Conservation (phyloP, 129 eudicot genomes). For the Silybum marianum region DNA sequence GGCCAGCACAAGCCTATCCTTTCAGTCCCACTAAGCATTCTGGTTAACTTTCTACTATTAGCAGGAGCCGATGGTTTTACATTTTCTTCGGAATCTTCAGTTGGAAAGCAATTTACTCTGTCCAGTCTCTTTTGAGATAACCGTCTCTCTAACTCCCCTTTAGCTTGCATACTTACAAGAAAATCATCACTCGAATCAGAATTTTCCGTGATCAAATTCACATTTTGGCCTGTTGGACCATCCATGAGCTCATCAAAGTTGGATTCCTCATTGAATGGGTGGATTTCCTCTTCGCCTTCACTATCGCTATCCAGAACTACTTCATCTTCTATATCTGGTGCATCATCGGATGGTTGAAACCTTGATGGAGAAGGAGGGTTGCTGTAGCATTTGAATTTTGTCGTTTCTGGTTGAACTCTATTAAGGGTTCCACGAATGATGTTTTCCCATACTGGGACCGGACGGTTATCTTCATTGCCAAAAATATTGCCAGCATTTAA, state of each 20-base stretch:
- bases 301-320: constrained; percentile 70
- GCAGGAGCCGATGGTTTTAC: constrained; percentile 11
- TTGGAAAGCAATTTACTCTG: constrained; percentile 50
- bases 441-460: constrained; percentile 80
- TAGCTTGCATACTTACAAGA: constrained; percentile 6
- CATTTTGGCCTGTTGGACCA: constrained; percentile 20
- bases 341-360: constrained; percentile 76
- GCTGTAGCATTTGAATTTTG: constrained; percentile 71
- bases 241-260: constrained; percentile 48
- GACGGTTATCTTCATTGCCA: constrained; percentile 90
- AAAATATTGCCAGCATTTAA: constrained; percentile 91
- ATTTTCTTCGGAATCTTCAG: constrained; percentile 46
- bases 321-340: constrained; percentile 76
- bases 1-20: constrained; percentile 91
- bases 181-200: constrained; percentile 21
- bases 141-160: constrained; percentile 42
- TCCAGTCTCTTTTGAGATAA: constrained; percentile 59
- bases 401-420: constrained; percentile 44
- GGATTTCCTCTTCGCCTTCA: constrained; percentile 76
- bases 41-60: constrained; percentile 36
- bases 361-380: constrained; percentile 94
- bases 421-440: constrained; percentile 78
- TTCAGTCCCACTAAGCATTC: constrained; percentile 77
- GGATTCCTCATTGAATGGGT: constrained; percentile 65
- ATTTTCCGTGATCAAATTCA: neutral